Evolutionary conservation across 2,329 filamentous ascomycete genomes (phyloP).

Genomic region (Ophidiomyces ophidiicola): DNA sequence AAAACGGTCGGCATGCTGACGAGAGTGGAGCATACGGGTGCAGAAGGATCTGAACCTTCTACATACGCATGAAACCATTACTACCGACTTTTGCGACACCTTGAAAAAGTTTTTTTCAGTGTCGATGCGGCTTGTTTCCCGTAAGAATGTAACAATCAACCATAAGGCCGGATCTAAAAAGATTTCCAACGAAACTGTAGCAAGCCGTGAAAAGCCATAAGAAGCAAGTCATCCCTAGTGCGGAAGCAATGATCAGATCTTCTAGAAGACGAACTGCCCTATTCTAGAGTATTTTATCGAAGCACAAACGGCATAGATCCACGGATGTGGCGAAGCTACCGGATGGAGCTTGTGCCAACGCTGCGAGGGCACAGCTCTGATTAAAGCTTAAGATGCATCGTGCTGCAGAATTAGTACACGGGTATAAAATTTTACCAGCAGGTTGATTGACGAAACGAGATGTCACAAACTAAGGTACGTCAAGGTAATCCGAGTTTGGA

Average conservation of each 20-base stretch:
- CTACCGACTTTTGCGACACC: conserved; percentile 6
- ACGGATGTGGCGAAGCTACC: background rate
- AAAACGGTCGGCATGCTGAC: conserved; percentile 3
- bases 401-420: background rate
- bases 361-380: conserved; percentile 2
- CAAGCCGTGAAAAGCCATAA: background rate
- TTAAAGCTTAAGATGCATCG: conserved; percentile 7
- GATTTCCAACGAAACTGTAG: conserved; percentile 4
- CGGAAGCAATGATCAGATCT: background rate
- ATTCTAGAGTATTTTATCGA: background rate
- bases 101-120: background rate
- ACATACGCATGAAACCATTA: conserved; percentile 1
- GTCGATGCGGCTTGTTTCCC: too few relatives aligned
- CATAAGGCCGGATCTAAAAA: conserved; percentile 5
- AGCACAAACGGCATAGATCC: conserved; percentile 5
- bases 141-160: conserved; percentile 8
- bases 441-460: too few relatives aligned
- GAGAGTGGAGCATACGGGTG: background rate
- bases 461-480: too few relatives aligned
- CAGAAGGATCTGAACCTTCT: conserved; percentile 2
- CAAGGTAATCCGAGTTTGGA: too few relatives aligned
- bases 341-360: conserved; percentile 2
- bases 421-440: too few relatives aligned
- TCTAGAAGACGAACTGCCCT: conserved; percentile 6
- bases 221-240: background rate